Base-by-base conservation (phyloP, 805 yeast species). In the Pichia membranifaciens region DNA sequence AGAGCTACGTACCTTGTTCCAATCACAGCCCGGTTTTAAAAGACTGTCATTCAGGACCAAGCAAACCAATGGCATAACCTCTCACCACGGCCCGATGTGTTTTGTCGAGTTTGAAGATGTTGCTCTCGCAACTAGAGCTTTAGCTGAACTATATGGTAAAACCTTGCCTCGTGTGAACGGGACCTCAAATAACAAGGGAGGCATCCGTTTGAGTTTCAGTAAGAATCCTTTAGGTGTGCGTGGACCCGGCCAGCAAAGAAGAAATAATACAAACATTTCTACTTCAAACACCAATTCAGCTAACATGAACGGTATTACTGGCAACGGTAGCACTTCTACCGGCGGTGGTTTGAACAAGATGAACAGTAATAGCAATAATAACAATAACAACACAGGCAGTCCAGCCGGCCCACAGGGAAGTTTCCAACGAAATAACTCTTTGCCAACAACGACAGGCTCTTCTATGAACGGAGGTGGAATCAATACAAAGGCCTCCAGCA, bases 81-180 rank as follows among this genome's bases (percentile, higher is more conserved):
- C 73, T 38, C 76, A 78, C 54, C 95, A 85, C 68, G 98, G 99
- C 4, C 99, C 99, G 47, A 93, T 93, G 98, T 93, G 99, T 67
- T 93, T 93, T 73, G 99, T 93, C 46, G 99, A 93, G 71, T 93
- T 93, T 70, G 99, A 93, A 58, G 97, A 91, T 64, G 96, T 93
- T 44, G 82, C 85, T 3, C 84, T 79, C 66, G 99, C 99, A 1
- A 88, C 98, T 2, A 76, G 87, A 58, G 97, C 98, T 0, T 72
- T 93, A 50, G 96, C 96, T 29, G 96, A 90, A 67, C 71, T 93
- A 42, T 93, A 93, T 62, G 99, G 99, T 15, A 75, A 93, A 53
- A 88, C 93, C 10, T 74, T 93, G 58, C 95, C 96, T 28, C 77
- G 96, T 60, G 81, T 81, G 33, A 82, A 81, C 31, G 81, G 81